phyloP scores from a whole-genome alignment of 768 basidiomycete species.

The Podaxis carcinomalis region DNA sequence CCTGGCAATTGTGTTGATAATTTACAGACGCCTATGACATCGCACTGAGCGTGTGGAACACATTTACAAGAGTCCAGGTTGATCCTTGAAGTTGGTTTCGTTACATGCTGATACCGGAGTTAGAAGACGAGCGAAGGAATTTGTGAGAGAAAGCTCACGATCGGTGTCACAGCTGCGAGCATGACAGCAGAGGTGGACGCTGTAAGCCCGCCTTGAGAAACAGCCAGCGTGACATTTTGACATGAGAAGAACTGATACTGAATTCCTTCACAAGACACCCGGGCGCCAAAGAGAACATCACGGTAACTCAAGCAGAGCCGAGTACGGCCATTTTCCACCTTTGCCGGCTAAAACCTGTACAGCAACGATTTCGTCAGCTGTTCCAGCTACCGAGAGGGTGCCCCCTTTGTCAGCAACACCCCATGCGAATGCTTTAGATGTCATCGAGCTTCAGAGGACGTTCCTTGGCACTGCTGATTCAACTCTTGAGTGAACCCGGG shows the following conservation, averaged over 20 bases:
- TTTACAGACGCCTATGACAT: not conserved
- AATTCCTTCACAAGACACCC: not conserved
- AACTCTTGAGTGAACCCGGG: not conserved
- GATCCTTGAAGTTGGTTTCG: not conserved
- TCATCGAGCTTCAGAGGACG: not conserved
- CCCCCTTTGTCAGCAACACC: not conserved
- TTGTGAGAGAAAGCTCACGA: constrained; percentile 7
- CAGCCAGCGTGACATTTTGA: constrained; percentile 5
- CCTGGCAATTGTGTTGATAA: not conserved
- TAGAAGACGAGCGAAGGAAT: not conserved
- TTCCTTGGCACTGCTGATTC: not conserved
- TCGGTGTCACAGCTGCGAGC: not conserved
- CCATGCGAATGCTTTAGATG: not conserved
- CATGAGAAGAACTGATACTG: constrained; percentile 3
- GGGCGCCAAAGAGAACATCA: not conserved
- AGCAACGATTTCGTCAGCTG: too few species aligned
- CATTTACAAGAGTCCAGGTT: not conserved
- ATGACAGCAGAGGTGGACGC: not conserved
- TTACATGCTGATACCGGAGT: constrained; percentile 7
- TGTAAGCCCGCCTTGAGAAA: not conserved
- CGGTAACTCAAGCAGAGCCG: constrained; percentile 10
- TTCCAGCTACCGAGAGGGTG: not conserved
- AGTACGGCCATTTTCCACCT: not conserved
- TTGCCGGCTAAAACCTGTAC: not conserved
- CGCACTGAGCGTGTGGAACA: too few species aligned